A percentile compares a stretch with the other conserved stretches of the same genome.
phyloP scores from a whole-genome alignment of 192 early-diverging fungal genomes.

The Spizellomyces sp. region DNA sequence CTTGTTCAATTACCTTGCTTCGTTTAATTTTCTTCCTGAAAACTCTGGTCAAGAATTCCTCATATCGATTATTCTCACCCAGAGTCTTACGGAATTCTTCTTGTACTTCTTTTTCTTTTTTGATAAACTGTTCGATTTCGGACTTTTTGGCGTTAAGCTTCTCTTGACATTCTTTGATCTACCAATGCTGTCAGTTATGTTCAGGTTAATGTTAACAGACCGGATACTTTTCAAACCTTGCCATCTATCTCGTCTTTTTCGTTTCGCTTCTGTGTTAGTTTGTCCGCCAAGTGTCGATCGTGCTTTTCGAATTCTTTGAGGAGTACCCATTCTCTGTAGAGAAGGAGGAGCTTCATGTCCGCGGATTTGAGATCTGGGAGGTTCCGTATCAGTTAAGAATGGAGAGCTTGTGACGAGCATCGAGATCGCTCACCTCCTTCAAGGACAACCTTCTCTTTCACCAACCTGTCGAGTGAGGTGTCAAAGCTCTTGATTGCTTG shows the following conservation, averaged over 20 bases:
- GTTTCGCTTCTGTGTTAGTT: conserved; percentile 47
- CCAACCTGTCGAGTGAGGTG: conserved; percentile 36
- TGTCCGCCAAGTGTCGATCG: conserved; percentile 57
- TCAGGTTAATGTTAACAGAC: conserved; percentile 5
- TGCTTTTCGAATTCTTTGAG: conserved; percentile 71
- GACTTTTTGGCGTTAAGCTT: conserved; percentile 59
- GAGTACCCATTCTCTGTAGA: conserved; percentile 64
- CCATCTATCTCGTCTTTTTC: conserved; percentile 59
- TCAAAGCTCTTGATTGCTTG: conserved; percentile 52
- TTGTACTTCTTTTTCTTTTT: conserved; percentile 55
- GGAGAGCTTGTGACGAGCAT: background rate
- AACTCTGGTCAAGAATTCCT: conserved; percentile 59
- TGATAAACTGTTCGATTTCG: conserved; percentile 59
- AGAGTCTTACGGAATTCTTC: conserved; percentile 48
- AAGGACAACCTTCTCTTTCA: conserved; percentile 52
- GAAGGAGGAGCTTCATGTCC: conserved; percentile 62
- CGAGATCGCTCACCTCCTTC: conserved; percentile 47
- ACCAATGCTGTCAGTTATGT: background rate
- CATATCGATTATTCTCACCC: conserved; percentile 64
- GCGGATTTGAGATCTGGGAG: conserved; percentile 58
- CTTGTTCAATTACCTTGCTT: conserved; percentile 44
- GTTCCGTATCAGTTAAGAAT: background rate
- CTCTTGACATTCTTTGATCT: conserved; percentile 67
- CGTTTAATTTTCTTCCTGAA: conserved; percentile 67
- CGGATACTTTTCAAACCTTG: conserved; percentile 35